Conservation (phyloP, 2,329 filamentous ascomycete species). For the Sphaceloma murrayae region DNA sequence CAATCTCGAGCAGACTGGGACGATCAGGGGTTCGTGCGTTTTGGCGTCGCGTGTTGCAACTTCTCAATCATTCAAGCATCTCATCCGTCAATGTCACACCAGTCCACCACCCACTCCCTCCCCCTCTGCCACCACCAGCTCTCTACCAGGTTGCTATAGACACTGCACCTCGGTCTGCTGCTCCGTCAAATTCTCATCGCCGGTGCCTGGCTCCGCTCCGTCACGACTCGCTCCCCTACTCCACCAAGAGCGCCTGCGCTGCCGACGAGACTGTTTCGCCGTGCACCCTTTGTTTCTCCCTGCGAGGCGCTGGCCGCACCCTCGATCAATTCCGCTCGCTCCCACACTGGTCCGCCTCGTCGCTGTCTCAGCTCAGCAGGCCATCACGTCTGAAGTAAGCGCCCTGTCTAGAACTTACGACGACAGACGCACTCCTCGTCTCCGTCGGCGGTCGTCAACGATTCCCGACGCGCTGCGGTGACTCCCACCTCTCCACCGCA, state of each 20-base stretch:
- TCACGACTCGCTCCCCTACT: not conserved
- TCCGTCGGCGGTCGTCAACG: no score
- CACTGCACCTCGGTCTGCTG: not conserved
- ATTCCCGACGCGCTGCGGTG: slow-evolving; percentile 10
- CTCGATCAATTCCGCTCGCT: slow-evolving; percentile 3
- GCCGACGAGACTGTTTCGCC: slow-evolving; percentile 14
- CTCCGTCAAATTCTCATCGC: not conserved
- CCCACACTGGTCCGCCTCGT: not conserved
- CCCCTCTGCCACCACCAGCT: no score
- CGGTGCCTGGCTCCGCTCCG: not conserved
- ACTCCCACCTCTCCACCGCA: slow-evolving; percentile 2
- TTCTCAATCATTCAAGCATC: slow-evolving; percentile 1
- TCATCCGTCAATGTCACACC: no score
- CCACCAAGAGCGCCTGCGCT: not conserved
- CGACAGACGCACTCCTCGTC: no score
- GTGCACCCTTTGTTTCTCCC: slow-evolving; percentile 15
- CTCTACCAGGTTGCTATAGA: not conserved
- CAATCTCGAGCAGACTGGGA: not conserved
- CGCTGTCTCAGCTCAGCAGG: slow-evolving; percentile 13
- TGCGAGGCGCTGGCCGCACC: slow-evolving; percentile 12
- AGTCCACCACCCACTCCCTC: no score
- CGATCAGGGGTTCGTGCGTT: slow-evolving; percentile 8
- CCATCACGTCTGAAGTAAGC: not conserved
- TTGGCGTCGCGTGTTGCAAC: not conserved
- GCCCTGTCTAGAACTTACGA: not conserved